A percentile compares a stretch with the other conserved stretches of the same genome.
These are phyloP conservation scores for Fomitopsis palustris DNA, from an alignment of 1,284 basidiomycete genomes.

Conservation along the genomic window DNA sequence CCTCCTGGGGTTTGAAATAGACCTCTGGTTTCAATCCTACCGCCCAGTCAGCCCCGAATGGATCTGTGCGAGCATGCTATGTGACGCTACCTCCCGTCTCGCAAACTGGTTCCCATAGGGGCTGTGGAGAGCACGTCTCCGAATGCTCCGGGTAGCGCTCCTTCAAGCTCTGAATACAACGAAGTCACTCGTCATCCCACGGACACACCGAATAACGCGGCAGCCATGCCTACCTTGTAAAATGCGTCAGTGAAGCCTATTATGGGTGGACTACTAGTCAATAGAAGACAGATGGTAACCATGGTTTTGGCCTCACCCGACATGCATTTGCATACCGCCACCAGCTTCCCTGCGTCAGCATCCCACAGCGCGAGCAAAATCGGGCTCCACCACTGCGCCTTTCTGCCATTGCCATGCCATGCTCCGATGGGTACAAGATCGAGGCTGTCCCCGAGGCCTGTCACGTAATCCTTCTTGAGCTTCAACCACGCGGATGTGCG, in stretches of 20 bases:
- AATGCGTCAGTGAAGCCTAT: conserved; percentile 75
- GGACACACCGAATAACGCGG: not conserved
- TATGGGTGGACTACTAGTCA: not conserved
- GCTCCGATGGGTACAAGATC: conserved; percentile 79
- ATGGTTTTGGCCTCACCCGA: conserved; percentile 45
- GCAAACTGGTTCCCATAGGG: conserved; percentile 53
- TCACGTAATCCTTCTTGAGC: conserved; percentile 80
- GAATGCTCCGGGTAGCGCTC: conserved; percentile 65
- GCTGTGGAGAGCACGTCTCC: conserved; percentile 59
- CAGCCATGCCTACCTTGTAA: conserved; percentile 57
- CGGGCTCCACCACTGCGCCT: conserved; percentile 92
- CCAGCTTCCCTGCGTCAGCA: conserved; percentile 60
- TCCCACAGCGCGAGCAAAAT: conserved; percentile 85
- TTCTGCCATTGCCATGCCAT: conserved; percentile 89
- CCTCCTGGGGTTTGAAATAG: conserved; percentile 83
- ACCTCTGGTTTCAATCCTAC: conserved; percentile 75
- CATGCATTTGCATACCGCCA: conserved; percentile 89
- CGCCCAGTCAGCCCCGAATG: conserved; percentile 3
- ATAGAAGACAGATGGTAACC: not conserved
- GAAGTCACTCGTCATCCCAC: not conserved
- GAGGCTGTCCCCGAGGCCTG: conserved; percentile 64
- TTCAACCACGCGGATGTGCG: conserved; percentile 55
- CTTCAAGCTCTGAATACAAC: conserved; percentile 41
- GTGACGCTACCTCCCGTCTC: conserved; percentile 59
- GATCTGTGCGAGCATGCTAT: conserved; percentile 10